Evolutionary conservation across 2,329 filamentous ascomycete genomes (phyloP), one percentile per base, ranked within the genome.

Genomic region (Monosporascus sp.): DNA sequence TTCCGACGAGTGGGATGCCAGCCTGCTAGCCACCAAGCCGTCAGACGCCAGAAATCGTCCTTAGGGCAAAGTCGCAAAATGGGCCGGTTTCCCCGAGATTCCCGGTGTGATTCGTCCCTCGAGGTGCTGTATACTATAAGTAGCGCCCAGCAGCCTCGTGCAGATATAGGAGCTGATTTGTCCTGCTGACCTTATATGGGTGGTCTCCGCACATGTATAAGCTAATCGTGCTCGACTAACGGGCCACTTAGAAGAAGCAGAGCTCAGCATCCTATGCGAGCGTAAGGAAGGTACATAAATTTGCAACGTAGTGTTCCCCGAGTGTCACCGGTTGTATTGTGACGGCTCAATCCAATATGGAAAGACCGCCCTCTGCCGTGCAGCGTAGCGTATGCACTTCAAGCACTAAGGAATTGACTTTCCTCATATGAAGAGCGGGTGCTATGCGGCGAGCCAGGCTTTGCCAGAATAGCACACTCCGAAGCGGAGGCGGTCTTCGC

Each of bases 101-200:
- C 22, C 22, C 26, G 17, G 43, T 24, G 24, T 24, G 24, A 31
- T 46, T 46, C 15, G 43, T 46, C 43, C 24, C 15, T 35, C 22
- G 14, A 7, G 43, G 26, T 28, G 17, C 22, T 46, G 63, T 61
- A 62, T 47, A 58, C 57, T 52, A 14, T 35, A 57, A 54, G 54
- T 52, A 58, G 52, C 52, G 56, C 58, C 60, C 56, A 60, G 60
- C 60, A 63, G 63, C 62, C 63, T 62, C 62, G 62, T 60, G 60
- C 58, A 55, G 59, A 56, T 62, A 55, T 46, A 62, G 59, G 57
- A 55, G 55, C 59, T 60, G 58, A 66, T 65, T 65, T 64, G 64
- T 60, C 61, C 63, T 65, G 61, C 55, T 65, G 64, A 65, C 63
- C 57, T 35, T 35, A 5, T 60, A 31, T 7, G 6, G 57, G 54